Evolutionary conservation across 805 yeast species (phyloP).

Genomic region (Yarrowia sp.): DNA sequence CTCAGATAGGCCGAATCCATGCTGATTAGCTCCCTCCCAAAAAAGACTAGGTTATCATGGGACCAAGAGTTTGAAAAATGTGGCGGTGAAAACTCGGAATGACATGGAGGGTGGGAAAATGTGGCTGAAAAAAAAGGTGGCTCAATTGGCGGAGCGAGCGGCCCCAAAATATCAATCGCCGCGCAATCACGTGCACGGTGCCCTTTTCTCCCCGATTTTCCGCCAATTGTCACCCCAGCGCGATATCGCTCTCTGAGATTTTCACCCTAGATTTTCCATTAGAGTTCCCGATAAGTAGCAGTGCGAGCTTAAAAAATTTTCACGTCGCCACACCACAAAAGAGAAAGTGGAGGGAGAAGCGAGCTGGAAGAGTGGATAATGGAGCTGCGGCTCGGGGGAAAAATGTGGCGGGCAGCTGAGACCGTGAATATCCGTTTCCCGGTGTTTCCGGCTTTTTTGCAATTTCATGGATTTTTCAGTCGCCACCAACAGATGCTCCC

Average conservation of each 20-base stretch:
- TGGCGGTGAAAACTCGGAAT: conserved; percentile 29
- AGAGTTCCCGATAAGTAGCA: conserved; percentile 29
- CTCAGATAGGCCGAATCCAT: conserved; percentile 37
- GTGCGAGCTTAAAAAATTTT: conserved; percentile 34
- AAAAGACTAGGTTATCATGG: conserved; percentile 11
- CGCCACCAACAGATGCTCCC: neutral
- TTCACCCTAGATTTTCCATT: conserved; percentile 21
- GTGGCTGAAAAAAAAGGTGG: neutral
- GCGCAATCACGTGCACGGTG: neutral
- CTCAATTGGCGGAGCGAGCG: neutral
- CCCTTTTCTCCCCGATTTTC: neutral
- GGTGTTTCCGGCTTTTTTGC: neutral
- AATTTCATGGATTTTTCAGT: too few relatives aligned
- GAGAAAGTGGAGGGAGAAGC: conserved; percentile 16
- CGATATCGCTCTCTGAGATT: neutral
- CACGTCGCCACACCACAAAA: conserved; percentile 32
- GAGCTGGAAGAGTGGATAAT: neutral
- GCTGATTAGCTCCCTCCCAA: conserved; percentile 36
- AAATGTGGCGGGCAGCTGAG: too few relatives aligned
- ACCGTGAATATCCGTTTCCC: too few relatives aligned
- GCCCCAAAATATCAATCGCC: too few relatives aligned
- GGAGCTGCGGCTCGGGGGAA: too few relatives aligned
- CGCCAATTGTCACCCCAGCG: too few relatives aligned
- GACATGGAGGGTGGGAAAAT: neutral
- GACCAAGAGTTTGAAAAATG: neutral